A percentile compares a stretch with the other conserved stretches of the same genome.
Evolutionary conservation across 2,329 filamentous ascomycete genomes (phyloP).

Genomic region (Phialocephala sp.): DNA sequence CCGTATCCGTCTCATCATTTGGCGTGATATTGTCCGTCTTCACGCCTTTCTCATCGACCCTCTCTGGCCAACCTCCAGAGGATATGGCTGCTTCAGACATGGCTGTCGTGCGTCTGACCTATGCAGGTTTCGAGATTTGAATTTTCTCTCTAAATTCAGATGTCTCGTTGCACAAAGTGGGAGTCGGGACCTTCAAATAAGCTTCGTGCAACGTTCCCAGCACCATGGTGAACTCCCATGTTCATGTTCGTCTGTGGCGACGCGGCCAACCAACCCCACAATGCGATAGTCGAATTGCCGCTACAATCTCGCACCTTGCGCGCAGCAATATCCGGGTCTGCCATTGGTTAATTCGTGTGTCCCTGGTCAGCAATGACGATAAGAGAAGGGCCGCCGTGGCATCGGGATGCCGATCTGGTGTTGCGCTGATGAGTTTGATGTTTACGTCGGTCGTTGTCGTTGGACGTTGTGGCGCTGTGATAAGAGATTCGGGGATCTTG

Average conservation of each 20-base stretch:
- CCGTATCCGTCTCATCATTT: constrained; percentile 1
- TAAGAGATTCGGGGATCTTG: not conserved
- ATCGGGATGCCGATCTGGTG: not conserved
- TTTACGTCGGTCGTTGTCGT: not conserved
- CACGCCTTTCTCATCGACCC: constrained; percentile 2
- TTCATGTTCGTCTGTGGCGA: not conserved
- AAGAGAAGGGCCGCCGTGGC: not conserved
- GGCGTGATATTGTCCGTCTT: not conserved
- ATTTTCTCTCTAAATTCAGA: not conserved
- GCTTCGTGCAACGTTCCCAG: not conserved
- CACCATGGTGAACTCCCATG: constrained; percentile 3
- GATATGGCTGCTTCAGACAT: not conserved
- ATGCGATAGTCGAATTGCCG: not conserved
- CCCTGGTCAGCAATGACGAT: not conserved
- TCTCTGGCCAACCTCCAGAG: not conserved
- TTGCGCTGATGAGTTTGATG: not conserved
- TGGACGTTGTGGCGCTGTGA: not conserved
- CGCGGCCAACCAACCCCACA: constrained; percentile 6
- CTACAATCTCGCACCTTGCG: not conserved
- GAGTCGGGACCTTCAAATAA: not conserved
- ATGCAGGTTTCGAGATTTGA: not conserved
- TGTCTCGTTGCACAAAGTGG: not conserved
- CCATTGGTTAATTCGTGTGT: not conserved
- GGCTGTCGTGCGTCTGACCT: not conserved
- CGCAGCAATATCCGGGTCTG: not conserved